A percentile compares a stretch with the other conserved stretches of the same genome.
Conservation (phyloP, 2,329 filamentous ascomycete species). For the Trichoderma atrobrunneum region DNA sequence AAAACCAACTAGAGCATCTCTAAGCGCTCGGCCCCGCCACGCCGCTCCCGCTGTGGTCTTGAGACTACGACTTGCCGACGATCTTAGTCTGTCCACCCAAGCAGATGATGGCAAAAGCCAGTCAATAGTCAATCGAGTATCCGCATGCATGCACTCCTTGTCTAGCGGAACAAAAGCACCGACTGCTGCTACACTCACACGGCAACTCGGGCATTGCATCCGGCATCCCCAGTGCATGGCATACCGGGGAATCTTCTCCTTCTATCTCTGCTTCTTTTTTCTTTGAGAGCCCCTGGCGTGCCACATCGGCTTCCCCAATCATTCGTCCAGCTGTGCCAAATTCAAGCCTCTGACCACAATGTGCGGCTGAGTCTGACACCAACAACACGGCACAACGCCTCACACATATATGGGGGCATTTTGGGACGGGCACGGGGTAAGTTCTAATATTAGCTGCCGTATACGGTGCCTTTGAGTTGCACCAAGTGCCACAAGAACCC, state of each 20-base stretch:
- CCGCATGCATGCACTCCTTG: not conserved
- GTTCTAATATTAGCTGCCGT: not conserved
- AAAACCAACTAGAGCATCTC: not conserved
- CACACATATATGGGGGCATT: not conserved
- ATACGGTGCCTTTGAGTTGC: not conserved
- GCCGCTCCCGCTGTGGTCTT: not conserved
- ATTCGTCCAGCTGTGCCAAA: not conserved
- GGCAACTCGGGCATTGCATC: not conserved
- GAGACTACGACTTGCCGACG: not conserved
- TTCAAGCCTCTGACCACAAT: not conserved
- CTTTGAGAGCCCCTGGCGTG: not conserved
- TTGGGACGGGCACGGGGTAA: not conserved
- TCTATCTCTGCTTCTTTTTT: not conserved
- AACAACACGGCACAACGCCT: not conserved
- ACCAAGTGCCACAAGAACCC: not conserved
- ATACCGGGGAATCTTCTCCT: not conserved
- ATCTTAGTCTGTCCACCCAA: constrained; percentile 3
- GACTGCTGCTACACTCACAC: not conserved
- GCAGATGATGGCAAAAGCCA: not conserved
- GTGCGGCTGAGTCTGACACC: constrained; percentile 5
- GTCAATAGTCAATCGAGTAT: not conserved
- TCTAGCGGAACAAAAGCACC: not conserved
- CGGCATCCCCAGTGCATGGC: not conserved
- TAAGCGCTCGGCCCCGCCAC: constrained; percentile 1
- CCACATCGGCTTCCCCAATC: not conserved